Evolutionary conservation across 1,284 basidiomycete genomes (phyloP).

Genomic region (Cystobasidium slooffiae): DNA sequence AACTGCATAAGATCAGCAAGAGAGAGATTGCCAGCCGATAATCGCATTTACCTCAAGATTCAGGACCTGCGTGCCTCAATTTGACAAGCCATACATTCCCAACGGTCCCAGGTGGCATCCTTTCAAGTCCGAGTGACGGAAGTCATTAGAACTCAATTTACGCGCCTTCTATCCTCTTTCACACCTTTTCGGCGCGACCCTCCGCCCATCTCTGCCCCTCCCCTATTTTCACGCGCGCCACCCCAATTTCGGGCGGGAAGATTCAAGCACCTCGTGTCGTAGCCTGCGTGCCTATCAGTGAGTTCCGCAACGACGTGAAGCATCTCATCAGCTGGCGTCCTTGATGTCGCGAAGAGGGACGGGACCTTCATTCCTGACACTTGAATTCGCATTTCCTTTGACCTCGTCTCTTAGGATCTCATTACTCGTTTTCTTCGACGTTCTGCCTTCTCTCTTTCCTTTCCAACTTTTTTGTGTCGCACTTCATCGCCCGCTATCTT

Average conservation of each 20-base stretch:
- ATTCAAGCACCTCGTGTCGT: conserved; percentile 15
- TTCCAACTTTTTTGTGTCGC: conserved; percentile 22
- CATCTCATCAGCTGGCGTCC: not conserved
- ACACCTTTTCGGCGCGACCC: conserved; percentile 2
- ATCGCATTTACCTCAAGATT: conserved; percentile 1
- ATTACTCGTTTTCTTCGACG: not conserved
- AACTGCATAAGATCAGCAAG: conserved; percentile 1
- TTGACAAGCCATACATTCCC: conserved; percentile 11
- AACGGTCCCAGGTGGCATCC: conserved; percentile 4
- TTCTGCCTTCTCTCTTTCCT: conserved; percentile 21
- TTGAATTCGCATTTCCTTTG: conserved; percentile 9
- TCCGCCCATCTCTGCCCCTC: not conserved
- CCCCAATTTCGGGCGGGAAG: conserved; percentile 29
- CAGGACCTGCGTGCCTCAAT: not conserved
- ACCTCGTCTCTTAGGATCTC: not conserved
- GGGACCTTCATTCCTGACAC: conserved; percentile 31
- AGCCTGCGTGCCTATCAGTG: conserved; percentile 28
- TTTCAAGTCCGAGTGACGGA: not conserved
- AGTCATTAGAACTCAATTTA: conserved; percentile 10
- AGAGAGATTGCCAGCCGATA: not conserved
- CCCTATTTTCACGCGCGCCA: not conserved
- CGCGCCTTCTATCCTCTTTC: conserved; percentile 15
- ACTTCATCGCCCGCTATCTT: not conserved
- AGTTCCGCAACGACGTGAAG: conserved; percentile 7
- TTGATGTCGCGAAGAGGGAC: not conserved